Base-by-base conservation (phyloP, 2,329 filamentous ascomycete species). In the Diaporthe ilicicola region DNA sequence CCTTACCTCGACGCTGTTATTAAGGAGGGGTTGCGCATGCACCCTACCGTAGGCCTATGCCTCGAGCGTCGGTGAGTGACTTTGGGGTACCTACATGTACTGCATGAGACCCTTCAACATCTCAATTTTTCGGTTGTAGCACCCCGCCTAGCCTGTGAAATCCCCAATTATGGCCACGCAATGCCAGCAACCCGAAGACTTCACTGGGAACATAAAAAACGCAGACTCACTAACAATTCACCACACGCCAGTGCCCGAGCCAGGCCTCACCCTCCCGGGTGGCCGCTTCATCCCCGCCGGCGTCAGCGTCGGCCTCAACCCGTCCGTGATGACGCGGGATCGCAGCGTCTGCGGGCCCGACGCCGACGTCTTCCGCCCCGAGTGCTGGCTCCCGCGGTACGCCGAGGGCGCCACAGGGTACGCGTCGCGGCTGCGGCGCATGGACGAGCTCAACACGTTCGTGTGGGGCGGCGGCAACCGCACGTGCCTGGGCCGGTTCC, bases 1-100 rank as follows among this genome's bases (percentile, higher is more conserved):
- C 78, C 79, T 1, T 83, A 81, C 67, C 77, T 86, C 15, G 77
- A 79, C 5, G 82, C 81, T 1, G 72, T 81, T 13, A 78, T 84
- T 15, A 75, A 77, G 42, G 82, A 84, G 72, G 74, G 79, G 0
- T 70, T 85, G 8, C 81, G 85, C 4, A 64, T 86, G 5, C 81
- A 82, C n/a, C 83, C 82, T 10, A 82, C 80, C 1, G 79, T 81
- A 0, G 69, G 65, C 17, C 68, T 76, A 54, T 59, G 69, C 3
- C 68, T 77, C 17, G 76, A 78, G 68, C 70, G 76, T 2, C n/a
- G n/a, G n/a, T n/a, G n/a, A n/a, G n/a, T n/a, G n/a, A n/a, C n/a
- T n/a, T n/a, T n/a, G n/a, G n/a, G n/a, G n/a, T n/a, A n/a, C n/a
- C n/a, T n/a, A n/a, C n/a, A n/a, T n/a, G n/a, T n/a, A n/a, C n/a